These are phyloP conservation scores for Capsicum pubescens DNA, from an alignment of 257 asterid genomes.

Conservation along the genomic window DNA sequence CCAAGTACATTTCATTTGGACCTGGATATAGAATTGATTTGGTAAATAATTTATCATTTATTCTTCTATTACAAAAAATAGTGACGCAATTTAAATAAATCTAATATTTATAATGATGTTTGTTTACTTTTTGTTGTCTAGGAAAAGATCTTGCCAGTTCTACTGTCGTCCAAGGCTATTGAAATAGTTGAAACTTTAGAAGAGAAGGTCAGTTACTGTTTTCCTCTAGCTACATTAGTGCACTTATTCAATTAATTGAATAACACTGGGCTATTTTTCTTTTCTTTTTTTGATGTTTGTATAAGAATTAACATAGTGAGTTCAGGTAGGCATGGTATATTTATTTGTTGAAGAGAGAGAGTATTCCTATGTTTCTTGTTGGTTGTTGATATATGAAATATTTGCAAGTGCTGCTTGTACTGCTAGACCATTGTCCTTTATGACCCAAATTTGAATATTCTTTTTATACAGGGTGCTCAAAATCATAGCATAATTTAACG, in stretches of 20 bases:
- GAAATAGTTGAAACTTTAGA: too few species aligned
- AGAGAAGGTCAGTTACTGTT: too few species aligned
- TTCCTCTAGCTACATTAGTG: too few species aligned
- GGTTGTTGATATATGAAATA: background rate
- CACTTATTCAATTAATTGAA: background rate
- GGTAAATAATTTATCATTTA: too few species aligned
- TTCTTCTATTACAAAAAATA: too few species aligned
- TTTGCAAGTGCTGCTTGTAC: background rate
- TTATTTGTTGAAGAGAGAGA: background rate
- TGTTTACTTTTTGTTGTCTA: too few species aligned
- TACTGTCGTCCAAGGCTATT: too few species aligned
- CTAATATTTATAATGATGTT: too few species aligned
- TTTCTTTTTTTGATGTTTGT: background rate
- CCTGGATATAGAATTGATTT: too few species aligned
- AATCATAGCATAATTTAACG: background rate
- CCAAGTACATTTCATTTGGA: too few species aligned
- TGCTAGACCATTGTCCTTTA: slow-evolving; percentile 1
- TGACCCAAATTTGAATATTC: background rate
- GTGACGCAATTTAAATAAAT: too few species aligned
- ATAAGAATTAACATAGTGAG: background rate
- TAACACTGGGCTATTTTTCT: background rate
- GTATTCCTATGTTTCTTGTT: slow-evolving; percentile 19
- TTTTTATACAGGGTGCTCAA: background rate
- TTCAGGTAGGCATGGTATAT: background rate
- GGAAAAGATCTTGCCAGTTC: too few species aligned